Evolutionary conservation across 139 green algal genomes (phyloP), one percentile per base, ranked within the genome.

Genomic region (Coelastrella sp.): DNA sequence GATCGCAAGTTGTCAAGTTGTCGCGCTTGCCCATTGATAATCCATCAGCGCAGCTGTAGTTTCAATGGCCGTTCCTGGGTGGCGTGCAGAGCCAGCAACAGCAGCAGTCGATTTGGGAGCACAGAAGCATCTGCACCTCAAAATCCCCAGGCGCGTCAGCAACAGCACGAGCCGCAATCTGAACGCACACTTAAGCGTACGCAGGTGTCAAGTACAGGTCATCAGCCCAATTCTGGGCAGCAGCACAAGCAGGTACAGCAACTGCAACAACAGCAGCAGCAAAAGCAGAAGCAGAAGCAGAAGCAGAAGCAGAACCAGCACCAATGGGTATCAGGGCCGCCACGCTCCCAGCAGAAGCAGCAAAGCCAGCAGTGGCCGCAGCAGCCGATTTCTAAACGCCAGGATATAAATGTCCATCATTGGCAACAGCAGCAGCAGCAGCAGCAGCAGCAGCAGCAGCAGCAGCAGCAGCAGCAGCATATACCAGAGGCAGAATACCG

Each of bases 381-480:
- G 57, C 6, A 25, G 19, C 22, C 20, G 0, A 24, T 27, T 4
- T 10, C 59, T 11, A 66, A 11, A 56, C 79, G 8, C 9, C 56
- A 63, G 78, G 12, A 20, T 24, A 20, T 8, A 57, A 56, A 68
- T 0, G 35, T n/a, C 14, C 27, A 78, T 6, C 82, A 76, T 59
- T 60, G 76, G 82, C 81, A 87, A 60, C 81, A 27, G 60, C 81
- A 74, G 81, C 56, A 63, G 17, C 78, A 84, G 78, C 78, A 68
- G 78, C 78, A 84, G 79, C 79, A 84, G 78, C 78, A 63, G 78
- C 78, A 35, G 56, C 78, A 84, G 78, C 78, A 35, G 49, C 25
- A 58, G 75, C 75, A n/a, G 25, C 25, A 60, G 8, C 78, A 22
- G 22, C 20, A 14, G 24, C 22, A 49, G 24, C 49, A 65, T 66